Conservation (phyloP, 805 yeast genomes). For the Ogataea thermomethanolica region DNA sequence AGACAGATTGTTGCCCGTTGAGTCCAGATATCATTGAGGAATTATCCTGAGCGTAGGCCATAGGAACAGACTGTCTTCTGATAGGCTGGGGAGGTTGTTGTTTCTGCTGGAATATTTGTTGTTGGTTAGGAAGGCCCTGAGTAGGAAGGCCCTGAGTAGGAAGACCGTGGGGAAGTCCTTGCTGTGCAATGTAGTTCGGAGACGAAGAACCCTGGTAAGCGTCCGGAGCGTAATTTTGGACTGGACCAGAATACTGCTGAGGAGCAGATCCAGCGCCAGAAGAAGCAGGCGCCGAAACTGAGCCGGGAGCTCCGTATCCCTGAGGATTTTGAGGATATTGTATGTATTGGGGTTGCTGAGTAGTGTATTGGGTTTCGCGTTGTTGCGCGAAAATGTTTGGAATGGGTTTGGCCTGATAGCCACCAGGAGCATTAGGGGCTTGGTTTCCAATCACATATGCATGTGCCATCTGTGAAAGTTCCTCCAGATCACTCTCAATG, state of each 20-base stretch:
- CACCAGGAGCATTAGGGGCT: constrained; percentile 21
- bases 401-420: constrained; percentile 20
- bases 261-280: not conserved
- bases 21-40: constrained; percentile 21
- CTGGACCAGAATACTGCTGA: not conserved
- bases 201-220: constrained; percentile 24
- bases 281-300: no score
- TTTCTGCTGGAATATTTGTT: constrained; percentile 27
- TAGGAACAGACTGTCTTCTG: constrained; percentile 30
- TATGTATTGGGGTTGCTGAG: constrained; percentile 7
- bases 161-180: constrained; percentile 32
- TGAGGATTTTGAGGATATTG: no score
- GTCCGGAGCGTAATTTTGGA: not conserved
- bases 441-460: constrained; percentile 29
- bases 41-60: constrained; percentile 24
- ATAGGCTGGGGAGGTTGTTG: constrained; percentile 17
- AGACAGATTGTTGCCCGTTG: constrained; percentile 16
- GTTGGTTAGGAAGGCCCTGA: constrained; percentile 33
- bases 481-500: constrained; percentile 30
- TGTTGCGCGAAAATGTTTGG: constrained; percentile 21
- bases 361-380: constrained; percentile 14
- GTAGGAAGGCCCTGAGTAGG: constrained; percentile 36
- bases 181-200: constrained; percentile 29
- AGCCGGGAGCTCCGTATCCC: no score
- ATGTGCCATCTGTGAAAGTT: constrained; percentile 31